These are phyloP conservation scores for Astrocystis sublimbata DNA, from an alignment of 495 filamentous ascomycete species.

Conservation along the genomic window DNA sequence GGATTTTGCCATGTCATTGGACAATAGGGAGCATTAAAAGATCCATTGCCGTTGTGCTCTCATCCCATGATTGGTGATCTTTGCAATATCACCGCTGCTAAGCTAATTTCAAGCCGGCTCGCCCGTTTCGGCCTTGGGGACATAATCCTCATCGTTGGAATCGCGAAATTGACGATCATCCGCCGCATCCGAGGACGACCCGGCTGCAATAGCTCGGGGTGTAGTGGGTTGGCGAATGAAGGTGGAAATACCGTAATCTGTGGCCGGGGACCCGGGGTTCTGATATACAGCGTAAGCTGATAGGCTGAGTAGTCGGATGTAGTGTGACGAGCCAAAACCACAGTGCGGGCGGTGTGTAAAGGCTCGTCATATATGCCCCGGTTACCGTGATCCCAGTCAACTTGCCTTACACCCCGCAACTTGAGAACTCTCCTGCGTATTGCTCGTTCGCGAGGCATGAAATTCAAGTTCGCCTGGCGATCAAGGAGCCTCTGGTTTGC, in stretches of 20 bases:
- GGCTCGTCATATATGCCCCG: neutral
- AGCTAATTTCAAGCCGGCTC: neutral
- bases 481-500: neutral
- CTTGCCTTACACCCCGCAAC: neutral
- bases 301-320: neutral
- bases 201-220: neutral
- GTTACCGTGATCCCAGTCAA: neutral
- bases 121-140: too few relatives aligned
- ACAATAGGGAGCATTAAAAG: neutral
- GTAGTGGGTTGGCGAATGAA: slow-evolving; percentile 9
- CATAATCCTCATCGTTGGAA: neutral
- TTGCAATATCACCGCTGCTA: neutral
- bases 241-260: neutral
- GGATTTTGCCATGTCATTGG: neutral
- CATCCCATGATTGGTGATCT: neutral
- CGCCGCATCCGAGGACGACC: neutral
- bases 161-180: neutral
- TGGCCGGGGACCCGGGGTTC: neutral
- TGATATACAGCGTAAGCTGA: neutral
- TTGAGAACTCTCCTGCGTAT: slow-evolving; percentile 1
- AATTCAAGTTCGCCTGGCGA: slow-evolving; percentile 1
- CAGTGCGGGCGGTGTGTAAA: slow-evolving; percentile 9
- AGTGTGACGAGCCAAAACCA: slow-evolving; percentile 11
- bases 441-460: neutral
- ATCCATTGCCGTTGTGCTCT: neutral